Evolutionary conservation across 176 grass and related monocot genomes (phyloP), one percentile per base, ranked within the genome.

Genomic region (Triticum dicoccoides): DNA sequence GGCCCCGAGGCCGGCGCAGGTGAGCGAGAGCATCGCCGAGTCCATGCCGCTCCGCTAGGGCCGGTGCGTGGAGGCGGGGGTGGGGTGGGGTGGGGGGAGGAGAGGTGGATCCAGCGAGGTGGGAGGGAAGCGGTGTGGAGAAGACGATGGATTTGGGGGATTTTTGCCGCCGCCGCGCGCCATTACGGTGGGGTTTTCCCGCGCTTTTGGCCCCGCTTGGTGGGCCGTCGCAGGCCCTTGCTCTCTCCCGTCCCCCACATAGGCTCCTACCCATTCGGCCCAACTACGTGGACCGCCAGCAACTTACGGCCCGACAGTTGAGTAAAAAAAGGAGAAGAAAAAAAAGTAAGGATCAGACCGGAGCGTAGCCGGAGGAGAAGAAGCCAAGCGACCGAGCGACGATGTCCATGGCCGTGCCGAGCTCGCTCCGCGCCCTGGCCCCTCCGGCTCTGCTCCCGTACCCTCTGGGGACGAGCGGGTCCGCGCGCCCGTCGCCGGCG

Each of bases 21-120:
- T 86, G 45, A 92, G 88, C 34, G 83, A 95, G 27, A 95, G 90
- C 81, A 81, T 18, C 72, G 86, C 86, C 85, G 88, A 92, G 74
- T 95, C 90, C 90, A 95, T 95, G 35, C 65, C 84, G 75, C 75
- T 10, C 44, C 9, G 11, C 44, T 45, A 45, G 44, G 65, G 51
- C 6, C 20, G 56, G 10, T 65, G 74, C n/a, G 72, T 4, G 33
- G 23, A 32, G 49, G 33, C 32, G 12, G 45, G 8, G 8, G 39
- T 9, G 38, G 39, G 39, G 37, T 0, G 38, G 41, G 41, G 39
- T 9, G 39, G 39, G 33, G 6, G 13, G 64, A 17, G 74, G 51
- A 11, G 21, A 2, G 73, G 17, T 20, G 56, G 64, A 76, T 56
- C 49, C 49, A 21, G 61, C 42, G 25, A 33, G 15, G 61, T 8